Percentiles rank a stretch among this genome's conserved stretches.
Evolutionary conservation across 1,284 basidiomycete genomes (phyloP).

Genomic region (Irpex sp.): DNA sequence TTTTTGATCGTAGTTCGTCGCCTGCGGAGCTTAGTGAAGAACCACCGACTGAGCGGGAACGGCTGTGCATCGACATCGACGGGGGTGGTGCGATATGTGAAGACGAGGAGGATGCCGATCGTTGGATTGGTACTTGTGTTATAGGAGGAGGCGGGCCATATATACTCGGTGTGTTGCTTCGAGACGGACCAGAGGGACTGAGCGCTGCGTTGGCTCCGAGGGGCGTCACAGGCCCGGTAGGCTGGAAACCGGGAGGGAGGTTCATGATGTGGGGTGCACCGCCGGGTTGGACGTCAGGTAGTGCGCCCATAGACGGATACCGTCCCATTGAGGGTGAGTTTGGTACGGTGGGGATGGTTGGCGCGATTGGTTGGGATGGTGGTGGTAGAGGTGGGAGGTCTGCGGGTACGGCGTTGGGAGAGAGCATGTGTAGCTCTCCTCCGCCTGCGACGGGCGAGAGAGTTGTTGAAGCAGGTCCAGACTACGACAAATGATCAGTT

Average conservation of each 20-base stretch:
- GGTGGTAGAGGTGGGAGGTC: slow-evolving; percentile 12
- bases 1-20: slow-evolving; percentile 5
- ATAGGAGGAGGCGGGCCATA: not conserved
- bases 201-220: not conserved
- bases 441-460: slow-evolving; percentile 13
- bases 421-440: slow-evolving; percentile 15
- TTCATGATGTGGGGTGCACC: slow-evolving; percentile 3
- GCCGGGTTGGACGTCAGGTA: not conserved
- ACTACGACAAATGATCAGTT: slow-evolving; percentile 12
- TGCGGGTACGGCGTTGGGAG: slow-evolving; percentile 14
- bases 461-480: slow-evolving; percentile 18
- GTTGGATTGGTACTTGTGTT: not conserved
- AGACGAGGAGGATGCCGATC: slow-evolving; percentile 9
- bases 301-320: slow-evolving; percentile 10
- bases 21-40: not conserved
- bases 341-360: slow-evolving; percentile 15
- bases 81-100: not conserved
- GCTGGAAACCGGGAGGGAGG: slow-evolving; percentile 20
- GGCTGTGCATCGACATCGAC: slow-evolving; percentile 2
- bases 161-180: slow-evolving; percentile 2
- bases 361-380: slow-evolving; percentile 6
- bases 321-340: slow-evolving; percentile 14
- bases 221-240: slow-evolving; percentile 5
- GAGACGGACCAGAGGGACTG: not conserved
- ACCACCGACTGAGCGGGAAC: slow-evolving; percentile 9